Evolutionary conservation across 306 rosid species (phyloP).

Genomic region (Cicer chorassanicum): DNA sequence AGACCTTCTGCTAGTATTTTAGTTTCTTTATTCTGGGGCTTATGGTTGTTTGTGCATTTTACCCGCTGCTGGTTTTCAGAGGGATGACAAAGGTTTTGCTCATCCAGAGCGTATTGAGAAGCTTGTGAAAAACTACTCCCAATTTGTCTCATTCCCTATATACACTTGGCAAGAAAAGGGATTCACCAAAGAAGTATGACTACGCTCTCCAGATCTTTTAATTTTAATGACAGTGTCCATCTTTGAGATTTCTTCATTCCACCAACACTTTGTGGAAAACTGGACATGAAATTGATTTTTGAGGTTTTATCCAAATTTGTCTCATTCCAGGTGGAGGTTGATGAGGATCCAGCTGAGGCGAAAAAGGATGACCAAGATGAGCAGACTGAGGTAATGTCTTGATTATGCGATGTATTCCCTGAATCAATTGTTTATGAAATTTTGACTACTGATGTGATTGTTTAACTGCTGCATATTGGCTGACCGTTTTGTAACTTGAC

Average conservation of each 20-base stretch:
- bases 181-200: conserved; percentile 77
- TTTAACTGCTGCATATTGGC: conserved; percentile 34
- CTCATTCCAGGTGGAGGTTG: conserved; percentile 78
- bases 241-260: background rate
- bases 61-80: conserved; percentile 51
- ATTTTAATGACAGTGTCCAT: background rate
- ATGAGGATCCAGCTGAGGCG: conserved; percentile 84
- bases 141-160: conserved; percentile 91
- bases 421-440: background rate
- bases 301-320: conserved; percentile 18
- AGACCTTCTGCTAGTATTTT: conserved; percentile 3
- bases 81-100: conserved; percentile 88
- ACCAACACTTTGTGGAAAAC: background rate
- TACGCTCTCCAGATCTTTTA: conserved; percentile 2
- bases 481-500: conserved; percentile 34
- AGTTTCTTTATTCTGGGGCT: conserved; percentile 33
- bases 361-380: conserved; percentile 70
- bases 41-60: conserved; percentile 12
- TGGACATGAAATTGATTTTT: conserved; percentile 1
- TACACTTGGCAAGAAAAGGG: conserved; percentile 98
- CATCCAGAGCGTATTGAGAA: conserved; percentile 85
- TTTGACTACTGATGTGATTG: background rate
- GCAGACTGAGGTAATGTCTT: conserved; percentile 65
- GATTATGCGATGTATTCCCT: background rate
- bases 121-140: conserved; percentile 93